Evolutionary conservation across 306 rosid genomes (phyloP), one percentile per base, ranked within the genome.

Genomic region (Potentilla sterilis): DNA sequence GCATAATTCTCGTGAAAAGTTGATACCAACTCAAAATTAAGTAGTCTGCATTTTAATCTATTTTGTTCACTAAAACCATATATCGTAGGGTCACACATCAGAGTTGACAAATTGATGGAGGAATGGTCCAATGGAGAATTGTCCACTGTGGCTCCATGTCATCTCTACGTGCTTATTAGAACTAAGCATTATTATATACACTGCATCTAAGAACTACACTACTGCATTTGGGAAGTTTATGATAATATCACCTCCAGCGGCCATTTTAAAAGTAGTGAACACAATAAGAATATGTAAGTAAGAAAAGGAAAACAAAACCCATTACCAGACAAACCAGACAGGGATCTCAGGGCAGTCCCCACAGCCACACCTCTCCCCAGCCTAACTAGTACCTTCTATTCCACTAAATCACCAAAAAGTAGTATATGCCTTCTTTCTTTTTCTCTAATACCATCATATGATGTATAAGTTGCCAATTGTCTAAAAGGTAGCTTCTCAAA

Each of bases 191-290:
- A 3, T 63, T 37, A 63, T 32, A 65, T 69, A 5, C 73, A 46
- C n/a, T 44, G 57, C 28, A 46, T 69, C 14, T 28, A 14, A 48
- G 74, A 48, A 35, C 13, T 34, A 62, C 28, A 28, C 2, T 37
- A 49, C 28, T 34, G 9, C 19, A 6, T 48, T 10, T 16, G 61
- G 47, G 40, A 52, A 40, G 57, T 77, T 54, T 6, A 65, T 61
- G 68, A 65, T 67, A 51, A 69, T 24, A 62, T 34, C 43, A 57
- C 28, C 72, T 59, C 83, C 83, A 79, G 83, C 82, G 80, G 73
- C 87, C 89, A 85, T 77, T 82, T 65, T 4, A 13, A 62, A 62
- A 62, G 67, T 62, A 62, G 43, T 15, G 41, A 28, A 15, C n/a
- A 34, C 34, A 14, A 34, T 13, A 34, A 62, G 37, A 28, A 2